Evolutionary conservation across 257 asterid species (phyloP).

Genomic region (Nicotiana sylvestris): DNA sequence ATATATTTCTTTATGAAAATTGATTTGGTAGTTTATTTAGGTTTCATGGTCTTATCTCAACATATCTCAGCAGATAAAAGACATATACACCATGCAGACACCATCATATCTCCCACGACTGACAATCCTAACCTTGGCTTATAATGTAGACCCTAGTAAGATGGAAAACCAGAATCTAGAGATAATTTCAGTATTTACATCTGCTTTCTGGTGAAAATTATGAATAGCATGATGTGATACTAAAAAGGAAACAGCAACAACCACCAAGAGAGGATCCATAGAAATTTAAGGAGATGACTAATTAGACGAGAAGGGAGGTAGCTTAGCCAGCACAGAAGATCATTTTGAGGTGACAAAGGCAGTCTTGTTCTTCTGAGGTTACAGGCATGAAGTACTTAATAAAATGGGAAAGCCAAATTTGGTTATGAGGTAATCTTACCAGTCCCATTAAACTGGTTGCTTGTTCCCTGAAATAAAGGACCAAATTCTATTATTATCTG

Average conservation of each 20-base stretch:
- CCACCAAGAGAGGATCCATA: background rate
- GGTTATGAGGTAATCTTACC: conserved; percentile 20
- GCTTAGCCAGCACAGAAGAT: background rate
- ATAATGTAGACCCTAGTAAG: background rate
- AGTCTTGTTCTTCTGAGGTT: background rate
- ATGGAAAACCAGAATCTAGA: background rate
- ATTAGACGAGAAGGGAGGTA: background rate
- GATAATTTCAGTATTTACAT: background rate
- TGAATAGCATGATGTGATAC: background rate
- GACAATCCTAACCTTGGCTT: background rate
- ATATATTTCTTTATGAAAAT: too few species aligned
- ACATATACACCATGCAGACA: background rate
- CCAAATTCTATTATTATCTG: background rate
- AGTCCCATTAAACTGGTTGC: conserved; percentile 55
- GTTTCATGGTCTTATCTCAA: too few species aligned
- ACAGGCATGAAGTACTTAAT: background rate
- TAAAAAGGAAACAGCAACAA: background rate
- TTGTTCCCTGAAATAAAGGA: conserved; percentile 58
- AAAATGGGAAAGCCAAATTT: conserved; percentile 3
- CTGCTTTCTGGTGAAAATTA: background rate
- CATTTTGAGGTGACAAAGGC: background rate
- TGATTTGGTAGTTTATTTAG: too few species aligned
- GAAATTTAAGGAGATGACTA: background rate
- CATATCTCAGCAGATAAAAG: background rate
- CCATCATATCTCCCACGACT: background rate